Evolutionary conservation across 2,329 filamentous ascomycete genomes (phyloP).

Genomic region (Magnaporthales sp.): DNA sequence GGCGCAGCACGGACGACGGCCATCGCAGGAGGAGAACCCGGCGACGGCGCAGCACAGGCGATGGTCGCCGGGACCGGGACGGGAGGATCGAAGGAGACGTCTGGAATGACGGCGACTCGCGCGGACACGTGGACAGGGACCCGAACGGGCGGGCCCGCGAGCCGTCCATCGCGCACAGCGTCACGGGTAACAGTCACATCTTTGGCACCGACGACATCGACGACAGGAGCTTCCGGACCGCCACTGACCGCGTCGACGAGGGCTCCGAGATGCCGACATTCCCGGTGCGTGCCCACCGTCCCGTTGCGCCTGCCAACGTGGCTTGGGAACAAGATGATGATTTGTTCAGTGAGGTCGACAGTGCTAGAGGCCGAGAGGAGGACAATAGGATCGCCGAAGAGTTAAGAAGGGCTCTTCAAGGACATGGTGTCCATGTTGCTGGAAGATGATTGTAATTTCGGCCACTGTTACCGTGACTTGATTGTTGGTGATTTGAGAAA

Average conservation of each 20-base stretch:
- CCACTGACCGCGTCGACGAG: neutral
- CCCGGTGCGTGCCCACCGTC: neutral
- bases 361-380: neutral
- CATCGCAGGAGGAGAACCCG: too few relatives aligned
- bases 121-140: neutral
- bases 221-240: neutral
- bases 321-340: neutral
- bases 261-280: neutral
- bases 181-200: neutral
- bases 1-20: neutral
- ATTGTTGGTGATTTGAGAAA: neutral
- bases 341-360: neutral
- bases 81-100: neutral
- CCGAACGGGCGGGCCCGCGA: neutral
- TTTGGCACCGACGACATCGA: neutral
- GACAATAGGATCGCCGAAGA: neutral
- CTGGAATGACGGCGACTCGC: neutral
- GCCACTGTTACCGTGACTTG: neutral
- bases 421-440: too few relatives aligned
- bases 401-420: neutral
- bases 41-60: neutral
- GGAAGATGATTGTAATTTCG: neutral
- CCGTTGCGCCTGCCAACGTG: neutral
- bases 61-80: neutral
- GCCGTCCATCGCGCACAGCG: neutral